Conservation (phyloP, 306 rosid genomes). For the Abrus precatorius region DNA sequence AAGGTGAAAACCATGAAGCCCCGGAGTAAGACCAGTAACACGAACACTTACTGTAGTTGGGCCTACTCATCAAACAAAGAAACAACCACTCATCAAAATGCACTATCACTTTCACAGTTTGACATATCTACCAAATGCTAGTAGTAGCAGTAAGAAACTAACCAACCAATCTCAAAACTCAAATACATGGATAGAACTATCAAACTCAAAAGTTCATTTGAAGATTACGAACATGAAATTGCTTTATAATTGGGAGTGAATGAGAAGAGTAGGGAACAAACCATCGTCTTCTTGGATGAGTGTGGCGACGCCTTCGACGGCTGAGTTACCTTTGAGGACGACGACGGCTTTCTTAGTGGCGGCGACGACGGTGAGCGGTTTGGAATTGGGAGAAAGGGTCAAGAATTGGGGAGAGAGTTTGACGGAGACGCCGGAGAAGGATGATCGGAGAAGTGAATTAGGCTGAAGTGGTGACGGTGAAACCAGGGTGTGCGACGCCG, state of each 20-base stretch:
- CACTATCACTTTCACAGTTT: neutral
- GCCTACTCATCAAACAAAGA: constrained; percentile 60
- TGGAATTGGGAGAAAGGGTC: constrained; percentile 56
- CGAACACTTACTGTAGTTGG: constrained; percentile 87
- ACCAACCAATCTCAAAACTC: constrained; percentile 1
- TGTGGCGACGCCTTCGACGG: constrained; percentile 79
- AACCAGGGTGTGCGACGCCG: constrained; percentile 68
- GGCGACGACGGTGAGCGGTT: constrained; percentile 62
- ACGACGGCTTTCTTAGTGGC: constrained; percentile 83
- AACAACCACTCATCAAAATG: constrained; percentile 18
- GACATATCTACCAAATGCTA: neutral
- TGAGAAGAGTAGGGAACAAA: constrained; percentile 12
- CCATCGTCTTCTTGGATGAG: constrained; percentile 72
- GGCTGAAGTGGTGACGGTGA: constrained; percentile 49
- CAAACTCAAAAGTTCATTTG: neutral
- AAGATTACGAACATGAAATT: neutral
- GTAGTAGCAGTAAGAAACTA: neutral
- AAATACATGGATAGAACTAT: neutral
- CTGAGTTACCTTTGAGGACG: constrained; percentile 79
- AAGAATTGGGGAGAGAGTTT: constrained; percentile 55
- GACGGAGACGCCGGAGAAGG: constrained; percentile 68
- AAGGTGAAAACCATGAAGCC: constrained; percentile 92
- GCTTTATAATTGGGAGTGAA: neutral
- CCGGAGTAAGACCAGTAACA: constrained; percentile 85
- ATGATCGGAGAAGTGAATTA: constrained; percentile 50